Percentiles rank a stretch among this genome's conserved stretches.
These are phyloP conservation scores for Phaeosphaeriaceae sp. DNA, from an alignment of 2,329 filamentous ascomycete genomes.

Conservation along the genomic window DNA sequence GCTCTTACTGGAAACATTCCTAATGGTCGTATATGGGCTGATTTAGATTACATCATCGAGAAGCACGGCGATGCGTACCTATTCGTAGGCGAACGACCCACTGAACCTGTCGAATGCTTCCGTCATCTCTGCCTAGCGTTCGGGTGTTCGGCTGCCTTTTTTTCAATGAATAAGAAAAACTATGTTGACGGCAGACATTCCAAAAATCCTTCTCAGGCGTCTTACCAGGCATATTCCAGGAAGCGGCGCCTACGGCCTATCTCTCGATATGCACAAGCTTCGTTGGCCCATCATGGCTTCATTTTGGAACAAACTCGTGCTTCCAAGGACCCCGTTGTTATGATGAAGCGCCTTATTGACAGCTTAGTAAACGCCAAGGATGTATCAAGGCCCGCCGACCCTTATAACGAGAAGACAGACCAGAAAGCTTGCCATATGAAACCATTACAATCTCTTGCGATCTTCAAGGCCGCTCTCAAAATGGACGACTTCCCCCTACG, in stretches of 20 bases:
- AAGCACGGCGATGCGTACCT: neutral
- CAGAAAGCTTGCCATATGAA: neutral
- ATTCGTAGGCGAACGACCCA: neutral
- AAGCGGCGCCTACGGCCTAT: too few species aligned
- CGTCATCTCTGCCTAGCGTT: neutral
- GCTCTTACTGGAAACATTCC: neutral
- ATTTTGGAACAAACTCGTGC: neutral
- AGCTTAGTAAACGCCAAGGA: neutral
- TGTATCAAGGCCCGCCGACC: neutral
- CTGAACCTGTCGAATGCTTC: neutral
- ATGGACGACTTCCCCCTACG: neutral
- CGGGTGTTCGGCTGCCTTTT: neutral
- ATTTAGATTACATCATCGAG: constrained; percentile 1
- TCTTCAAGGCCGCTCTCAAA: neutral
- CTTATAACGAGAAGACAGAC: neutral
- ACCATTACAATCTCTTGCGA: neutral
- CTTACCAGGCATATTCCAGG: too few species aligned
- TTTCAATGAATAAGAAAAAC: too few species aligned
- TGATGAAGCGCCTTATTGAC: neutral
- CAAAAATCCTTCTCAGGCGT: too few species aligned
- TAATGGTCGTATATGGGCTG: neutral
- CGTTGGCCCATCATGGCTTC: neutral
- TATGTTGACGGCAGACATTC: too few species aligned
- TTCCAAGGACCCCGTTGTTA: neutral
- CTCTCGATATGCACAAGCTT: neutral